Percentiles rank a stretch among this genome's conserved stretches.
These are phyloP conservation scores for Diospyros kaki DNA, from an alignment of 148 eudicot genomes.

Conservation along the genomic window DNA sequence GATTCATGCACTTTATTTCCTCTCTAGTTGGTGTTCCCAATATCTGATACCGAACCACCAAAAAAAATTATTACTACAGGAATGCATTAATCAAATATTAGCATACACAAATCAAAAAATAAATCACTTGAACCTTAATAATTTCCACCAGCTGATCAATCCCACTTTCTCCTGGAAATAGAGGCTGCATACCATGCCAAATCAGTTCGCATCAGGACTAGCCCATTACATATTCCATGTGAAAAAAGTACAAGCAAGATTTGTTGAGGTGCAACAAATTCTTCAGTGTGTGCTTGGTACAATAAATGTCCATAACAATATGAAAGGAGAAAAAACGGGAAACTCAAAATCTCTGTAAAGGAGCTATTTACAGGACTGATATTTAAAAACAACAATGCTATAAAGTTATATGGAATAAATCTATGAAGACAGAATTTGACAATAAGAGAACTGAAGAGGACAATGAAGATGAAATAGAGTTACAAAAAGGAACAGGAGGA, in stretches of 20 bases:
- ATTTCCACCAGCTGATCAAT: constrained; percentile 32
- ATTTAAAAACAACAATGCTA: no score
- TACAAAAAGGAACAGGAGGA: no score
- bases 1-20: constrained; percentile 93
- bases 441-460: no score
- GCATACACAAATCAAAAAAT: not conserved
- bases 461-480: no score
- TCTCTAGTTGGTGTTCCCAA: constrained; percentile 91
- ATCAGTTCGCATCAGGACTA: constrained; percentile 16
- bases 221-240: not conserved
- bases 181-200: constrained; percentile 53
- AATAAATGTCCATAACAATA: not conserved
- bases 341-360: no score
- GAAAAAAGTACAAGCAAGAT: no score
- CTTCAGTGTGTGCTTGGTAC: no score
- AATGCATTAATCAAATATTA: not conserved
- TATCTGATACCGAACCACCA: constrained; percentile 33
- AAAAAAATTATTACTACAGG: not conserved
- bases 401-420: no score
- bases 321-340: not conserved
- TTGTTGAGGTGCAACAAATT: no score
- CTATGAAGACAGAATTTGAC: no score
- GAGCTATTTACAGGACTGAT: no score
- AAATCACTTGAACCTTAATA: constrained; percentile 53
- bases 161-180: constrained; percentile 94